These are phyloP conservation scores for Dicorynia guianensis DNA, from an alignment of 306 rosid genomes.

Conservation along the genomic window DNA sequence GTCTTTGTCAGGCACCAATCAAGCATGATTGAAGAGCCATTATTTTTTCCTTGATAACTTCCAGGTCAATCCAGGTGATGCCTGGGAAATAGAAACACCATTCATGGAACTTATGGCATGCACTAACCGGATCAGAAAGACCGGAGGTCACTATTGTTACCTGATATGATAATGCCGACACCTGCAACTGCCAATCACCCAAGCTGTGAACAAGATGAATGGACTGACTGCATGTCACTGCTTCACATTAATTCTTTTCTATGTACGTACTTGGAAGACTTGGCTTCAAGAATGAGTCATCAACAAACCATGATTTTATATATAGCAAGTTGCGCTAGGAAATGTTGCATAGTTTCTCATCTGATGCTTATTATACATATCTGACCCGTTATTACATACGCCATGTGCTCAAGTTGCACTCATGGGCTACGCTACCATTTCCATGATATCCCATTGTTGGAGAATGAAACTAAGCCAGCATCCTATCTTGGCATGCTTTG, in stretches of 20 bases:
- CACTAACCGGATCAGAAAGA: conserved; percentile 36
- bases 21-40: no score
- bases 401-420: conserved; percentile 53
- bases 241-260: background rate
- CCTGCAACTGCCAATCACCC: conserved; percentile 5
- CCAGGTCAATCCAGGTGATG: conserved; percentile 4
- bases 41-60: background rate
- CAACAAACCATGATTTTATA: conserved; percentile 1
- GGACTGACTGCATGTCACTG: no score
- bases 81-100: conserved; percentile 15
- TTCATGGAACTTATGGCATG: background rate
- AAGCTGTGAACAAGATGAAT: background rate
- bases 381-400: conserved; percentile 31
- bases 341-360: conserved; percentile 35
- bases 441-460: conserved; percentile 8
- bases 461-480: no score
- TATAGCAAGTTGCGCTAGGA: conserved; percentile 28
- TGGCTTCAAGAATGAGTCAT: conserved; percentile 15
- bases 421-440: conserved; percentile 17
- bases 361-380: conserved; percentile 38
- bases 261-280: background rate
- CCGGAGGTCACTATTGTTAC: conserved; percentile 7
- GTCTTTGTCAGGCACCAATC: no score
- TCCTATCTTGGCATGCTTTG: no score
- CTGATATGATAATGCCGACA: background rate